Conservation (phyloP, 208 protist species). For the Herpetomonas samuelpessoai region DNA sequence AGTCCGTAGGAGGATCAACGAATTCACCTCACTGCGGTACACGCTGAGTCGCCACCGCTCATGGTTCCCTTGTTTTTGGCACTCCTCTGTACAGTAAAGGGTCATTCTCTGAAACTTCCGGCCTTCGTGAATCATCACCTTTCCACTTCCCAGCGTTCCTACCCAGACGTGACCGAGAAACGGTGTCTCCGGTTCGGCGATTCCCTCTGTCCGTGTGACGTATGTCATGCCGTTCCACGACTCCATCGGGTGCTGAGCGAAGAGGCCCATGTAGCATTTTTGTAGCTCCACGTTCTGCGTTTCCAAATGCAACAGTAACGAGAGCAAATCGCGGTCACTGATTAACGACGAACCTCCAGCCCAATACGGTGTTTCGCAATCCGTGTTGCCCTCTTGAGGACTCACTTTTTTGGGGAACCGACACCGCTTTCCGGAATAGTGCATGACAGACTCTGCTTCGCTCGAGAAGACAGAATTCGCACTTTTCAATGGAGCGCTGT, state of each 20-base stretch:
- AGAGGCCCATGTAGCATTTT: constrained; percentile 70
- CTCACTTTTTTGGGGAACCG: constrained; percentile 56
- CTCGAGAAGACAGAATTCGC: constrained; percentile 36
- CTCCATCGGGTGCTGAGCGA: constrained; percentile 47
- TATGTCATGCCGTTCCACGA: constrained; percentile 81
- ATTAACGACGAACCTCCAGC: constrained; percentile 40
- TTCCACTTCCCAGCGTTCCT: constrained; percentile 44
- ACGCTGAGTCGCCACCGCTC: constrained; percentile 68
- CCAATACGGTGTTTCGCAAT: constrained; percentile 82
- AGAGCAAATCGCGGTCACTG: constrained; percentile 54
- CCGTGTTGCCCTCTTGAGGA: constrained; percentile 65
- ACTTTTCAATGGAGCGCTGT: constrained; percentile 11
- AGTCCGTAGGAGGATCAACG: constrained; percentile 45
- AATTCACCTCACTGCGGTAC: constrained; percentile 38
- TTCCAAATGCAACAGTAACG: constrained; percentile 42
- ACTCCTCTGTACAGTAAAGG: constrained; percentile 72
- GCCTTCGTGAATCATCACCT: constrained; percentile 49
- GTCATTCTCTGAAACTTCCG: constrained; percentile 46
- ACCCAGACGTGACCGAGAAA: constrained; percentile 79
- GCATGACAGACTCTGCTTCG: constrained; percentile 43
- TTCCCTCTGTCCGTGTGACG: constrained; percentile 37
- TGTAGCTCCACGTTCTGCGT: constrained; percentile 65
- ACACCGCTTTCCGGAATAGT: constrained; percentile 53
- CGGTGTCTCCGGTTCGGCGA: constrained; percentile 27
- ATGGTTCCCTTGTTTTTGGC: constrained; percentile 41